Evolutionary conservation across 192 early-diverging fungal species (phyloP).

Genomic region (Obelidium mucronatum): DNA sequence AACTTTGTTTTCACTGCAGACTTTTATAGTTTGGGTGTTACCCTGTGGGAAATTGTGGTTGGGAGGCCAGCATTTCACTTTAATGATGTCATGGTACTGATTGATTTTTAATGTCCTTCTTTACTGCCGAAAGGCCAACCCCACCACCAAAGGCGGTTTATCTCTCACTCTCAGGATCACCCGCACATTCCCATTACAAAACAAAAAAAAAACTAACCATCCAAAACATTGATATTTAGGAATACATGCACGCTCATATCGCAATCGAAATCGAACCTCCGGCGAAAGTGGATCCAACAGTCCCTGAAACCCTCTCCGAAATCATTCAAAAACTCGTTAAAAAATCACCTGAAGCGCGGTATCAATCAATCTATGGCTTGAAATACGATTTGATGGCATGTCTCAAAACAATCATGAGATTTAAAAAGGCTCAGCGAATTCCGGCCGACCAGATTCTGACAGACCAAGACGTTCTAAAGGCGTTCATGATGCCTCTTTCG

Average conservation of each 20-base stretch:
- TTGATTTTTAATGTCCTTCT: background rate
- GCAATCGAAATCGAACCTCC: slow-evolving; percentile 52
- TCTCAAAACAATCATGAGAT: slow-evolving; percentile 26
- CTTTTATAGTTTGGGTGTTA: slow-evolving; percentile 59
- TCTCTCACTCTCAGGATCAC: no score
- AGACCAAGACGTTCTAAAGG: slow-evolving; percentile 32
- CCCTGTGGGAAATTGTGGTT: slow-evolving; percentile 58
- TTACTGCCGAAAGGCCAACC: background rate
- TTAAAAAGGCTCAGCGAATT: slow-evolving; percentile 13
- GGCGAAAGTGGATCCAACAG: slow-evolving; percentile 37
- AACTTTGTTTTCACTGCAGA: slow-evolving; percentile 54
- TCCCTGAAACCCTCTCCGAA: slow-evolving; percentile 45
- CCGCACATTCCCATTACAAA: no score
- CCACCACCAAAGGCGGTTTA: no score
- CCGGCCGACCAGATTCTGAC: slow-evolving; percentile 2
- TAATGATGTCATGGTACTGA: slow-evolving; percentile 48
- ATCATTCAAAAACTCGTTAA: slow-evolving; percentile 52
- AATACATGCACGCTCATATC: slow-evolving; percentile 58
- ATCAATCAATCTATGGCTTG: slow-evolving; percentile 55
- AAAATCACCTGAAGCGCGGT: slow-evolving; percentile 56
- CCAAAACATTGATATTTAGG: slow-evolving; percentile 29
- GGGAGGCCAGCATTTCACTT: slow-evolving; percentile 50
- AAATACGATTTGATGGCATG: slow-evolving; percentile 44
- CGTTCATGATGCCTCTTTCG: slow-evolving; percentile 28
- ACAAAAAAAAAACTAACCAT: background rate